Percentiles rank a stretch among this genome's conserved stretches.
These are phyloP conservation scores for Parathielavia appendiculata DNA, from an alignment of 495 filamentous ascomycete genomes.

Conservation along the genomic window DNA sequence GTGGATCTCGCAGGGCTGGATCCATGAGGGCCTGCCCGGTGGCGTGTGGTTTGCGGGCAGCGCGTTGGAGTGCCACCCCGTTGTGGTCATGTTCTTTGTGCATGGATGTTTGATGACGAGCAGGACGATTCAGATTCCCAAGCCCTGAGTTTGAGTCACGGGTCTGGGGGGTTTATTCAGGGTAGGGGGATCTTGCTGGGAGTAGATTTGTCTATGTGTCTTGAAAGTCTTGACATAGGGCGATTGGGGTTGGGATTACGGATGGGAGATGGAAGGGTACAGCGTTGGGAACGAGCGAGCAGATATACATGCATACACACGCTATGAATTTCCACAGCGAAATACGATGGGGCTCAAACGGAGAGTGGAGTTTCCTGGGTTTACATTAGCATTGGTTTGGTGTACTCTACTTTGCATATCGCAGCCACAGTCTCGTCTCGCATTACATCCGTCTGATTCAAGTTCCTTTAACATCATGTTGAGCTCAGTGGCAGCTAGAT, in stretches of 20 bases:
- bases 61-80: conserved; percentile 78
- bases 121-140: conserved; percentile 93
- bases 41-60: conserved; percentile 63
- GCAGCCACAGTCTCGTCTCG: too few relatives aligned
- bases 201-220: neutral
- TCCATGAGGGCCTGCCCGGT: conserved; percentile 67
- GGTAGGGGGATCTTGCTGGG: neutral
- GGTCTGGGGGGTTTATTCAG: neutral
- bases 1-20: conserved; percentile 78
- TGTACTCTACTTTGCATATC: neutral
- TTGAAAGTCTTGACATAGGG: too few relatives aligned
- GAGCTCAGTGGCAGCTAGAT: too few relatives aligned
- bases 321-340: neutral
- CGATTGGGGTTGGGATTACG: neutral
- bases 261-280: neutral
- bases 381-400: neutral
- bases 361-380: neutral
- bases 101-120: conserved; percentile 91
- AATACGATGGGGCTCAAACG: neutral
- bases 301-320: neutral
- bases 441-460: too few relatives aligned
- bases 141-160: conserved; percentile 54
- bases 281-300: neutral
- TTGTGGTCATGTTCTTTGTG: conserved; percentile 71
- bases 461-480: too few relatives aligned